Evolutionary conservation across 305 asterid species (phyloP).

Genomic region (Ilex paraguariensis): DNA sequence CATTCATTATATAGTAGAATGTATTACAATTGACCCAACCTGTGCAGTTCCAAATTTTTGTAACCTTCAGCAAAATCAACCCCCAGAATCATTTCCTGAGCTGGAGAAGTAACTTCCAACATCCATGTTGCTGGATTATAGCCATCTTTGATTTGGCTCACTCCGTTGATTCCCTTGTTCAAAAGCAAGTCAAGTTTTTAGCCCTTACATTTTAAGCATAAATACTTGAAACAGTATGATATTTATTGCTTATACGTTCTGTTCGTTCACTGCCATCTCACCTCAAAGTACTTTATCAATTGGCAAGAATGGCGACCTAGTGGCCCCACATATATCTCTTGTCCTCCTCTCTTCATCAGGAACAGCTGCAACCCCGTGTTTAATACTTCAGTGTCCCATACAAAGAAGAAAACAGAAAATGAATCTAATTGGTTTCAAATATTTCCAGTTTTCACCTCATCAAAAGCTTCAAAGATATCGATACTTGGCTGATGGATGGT

Average conservation of each 20-base stretch:
- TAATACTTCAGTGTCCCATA: background rate
- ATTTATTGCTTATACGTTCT: too few relatives aligned
- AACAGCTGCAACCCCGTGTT: conserved; percentile 35
- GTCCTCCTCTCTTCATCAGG: conserved; percentile 68
- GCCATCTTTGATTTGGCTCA: conserved; percentile 1
- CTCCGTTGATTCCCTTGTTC: background rate
- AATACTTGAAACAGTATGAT: too few relatives aligned
- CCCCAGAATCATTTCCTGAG: conserved; percentile 1
- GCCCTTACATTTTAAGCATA: too few relatives aligned
- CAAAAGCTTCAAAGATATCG: conserved; percentile 34
- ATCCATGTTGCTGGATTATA: conserved; percentile 8
- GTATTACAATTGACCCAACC: conserved; percentile 4
- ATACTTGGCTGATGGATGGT: conserved; percentile 33
- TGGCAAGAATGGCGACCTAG: conserved; percentile 47
- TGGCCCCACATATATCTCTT: conserved; percentile 67
- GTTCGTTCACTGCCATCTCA: background rate
- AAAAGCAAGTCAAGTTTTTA: too few relatives aligned
- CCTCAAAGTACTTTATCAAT: conserved; percentile 54
- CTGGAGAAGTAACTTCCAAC: conserved; percentile 2
- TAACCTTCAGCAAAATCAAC: conserved; percentile 4
- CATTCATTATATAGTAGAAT: background rate
- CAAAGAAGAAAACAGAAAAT: background rate
- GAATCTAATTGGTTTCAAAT: background rate
- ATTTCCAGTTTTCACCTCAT: conserved; percentile 20
- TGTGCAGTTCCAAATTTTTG: background rate